These are phyloP conservation scores for Aspergillus neoniger DNA, from an alignment of 2,329 filamentous ascomycete genomes.

Conservation along the genomic window DNA sequence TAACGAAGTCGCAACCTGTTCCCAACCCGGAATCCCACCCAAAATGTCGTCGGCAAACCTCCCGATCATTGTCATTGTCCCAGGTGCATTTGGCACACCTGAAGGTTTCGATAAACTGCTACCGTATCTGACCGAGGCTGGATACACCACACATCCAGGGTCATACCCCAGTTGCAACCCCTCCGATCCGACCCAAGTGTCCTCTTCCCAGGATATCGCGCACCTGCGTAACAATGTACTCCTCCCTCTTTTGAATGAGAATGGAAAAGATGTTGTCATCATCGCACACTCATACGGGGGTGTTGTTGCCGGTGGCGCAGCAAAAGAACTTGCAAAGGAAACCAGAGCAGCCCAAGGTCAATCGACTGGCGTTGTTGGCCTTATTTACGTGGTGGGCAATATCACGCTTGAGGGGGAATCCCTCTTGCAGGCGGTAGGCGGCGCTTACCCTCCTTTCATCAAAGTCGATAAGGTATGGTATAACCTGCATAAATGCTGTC, in stretches of 20 bases:
- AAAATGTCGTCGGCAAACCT: constrained; percentile 3
- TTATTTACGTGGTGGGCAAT: constrained; percentile 11
- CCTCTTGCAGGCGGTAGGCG: constrained; percentile 8
- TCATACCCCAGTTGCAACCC: constrained; percentile 12
- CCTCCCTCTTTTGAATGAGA: constrained; percentile 5
- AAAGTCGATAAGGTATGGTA: constrained; percentile 7
- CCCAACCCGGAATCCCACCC: background rate
- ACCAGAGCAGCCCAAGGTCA: constrained; percentile 5
- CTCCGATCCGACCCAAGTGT: constrained; percentile 7
- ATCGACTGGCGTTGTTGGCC: constrained; percentile 4
- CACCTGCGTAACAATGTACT: constrained; percentile 8
- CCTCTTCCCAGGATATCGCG: constrained; percentile 7
- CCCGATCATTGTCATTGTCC: constrained; percentile 8
- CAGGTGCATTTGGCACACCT: constrained; percentile 12
- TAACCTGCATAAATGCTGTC: background rate
- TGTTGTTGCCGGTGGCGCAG: constrained; percentile 10
- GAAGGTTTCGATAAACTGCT: constrained; percentile 5
- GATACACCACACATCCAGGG: constrained; percentile 7
- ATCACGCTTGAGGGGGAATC: constrained; percentile 9
- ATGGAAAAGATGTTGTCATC: constrained; percentile 9
- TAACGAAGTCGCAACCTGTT: background rate
- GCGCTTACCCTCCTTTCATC: constrained; percentile 12
- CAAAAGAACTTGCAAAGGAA: constrained; percentile 1
- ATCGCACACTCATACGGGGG: constrained; percentile 13
- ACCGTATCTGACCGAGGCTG: constrained; percentile 8